Conservation (phyloP, 2,329 filamentous ascomycete species). For the Balansia obtecta region DNA sequence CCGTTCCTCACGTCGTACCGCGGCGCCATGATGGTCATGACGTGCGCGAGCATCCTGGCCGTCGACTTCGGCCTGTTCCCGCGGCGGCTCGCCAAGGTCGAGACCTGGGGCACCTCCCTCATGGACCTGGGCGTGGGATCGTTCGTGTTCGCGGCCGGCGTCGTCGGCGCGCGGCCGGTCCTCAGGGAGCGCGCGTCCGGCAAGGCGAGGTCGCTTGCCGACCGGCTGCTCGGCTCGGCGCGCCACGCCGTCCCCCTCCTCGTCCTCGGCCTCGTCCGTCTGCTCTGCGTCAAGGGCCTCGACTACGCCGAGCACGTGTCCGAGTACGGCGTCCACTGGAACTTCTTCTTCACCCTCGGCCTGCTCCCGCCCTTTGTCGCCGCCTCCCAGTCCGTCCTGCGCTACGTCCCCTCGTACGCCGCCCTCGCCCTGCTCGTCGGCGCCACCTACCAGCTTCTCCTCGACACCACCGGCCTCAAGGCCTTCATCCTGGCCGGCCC, state of each 20-base stretch:
- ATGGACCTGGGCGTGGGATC: slow-evolving; percentile 98
- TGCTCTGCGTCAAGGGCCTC: slow-evolving; percentile 82
- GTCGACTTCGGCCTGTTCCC: slow-evolving; percentile 93
- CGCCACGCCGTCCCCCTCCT: slow-evolving; percentile 77
- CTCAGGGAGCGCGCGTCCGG: slow-evolving; percentile 54
- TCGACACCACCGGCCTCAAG: slow-evolving; percentile 70
- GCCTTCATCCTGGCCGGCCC: slow-evolving; percentile 73
- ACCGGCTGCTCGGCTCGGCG: slow-evolving; percentile 52
- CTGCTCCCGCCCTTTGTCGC: slow-evolving; percentile 83
- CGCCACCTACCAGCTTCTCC: slow-evolving; percentile 57
- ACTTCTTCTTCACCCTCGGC: slow-evolving; percentile 95
- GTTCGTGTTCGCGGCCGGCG: slow-evolving; percentile 87
- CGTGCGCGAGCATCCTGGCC: slow-evolving; percentile 84
- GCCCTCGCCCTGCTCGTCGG: slow-evolving; percentile 58
- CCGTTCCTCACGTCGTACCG: slow-evolving; percentile 89
- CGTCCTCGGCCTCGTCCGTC: slow-evolving; percentile 63
- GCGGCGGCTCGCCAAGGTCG: slow-evolving; percentile 89
- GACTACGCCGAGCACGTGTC: slow-evolving; percentile 96
- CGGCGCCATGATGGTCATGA: slow-evolving; percentile 81
- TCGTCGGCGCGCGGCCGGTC: slow-evolving; percentile 76
- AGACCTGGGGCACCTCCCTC: slow-evolving; percentile 98
- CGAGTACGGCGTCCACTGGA: slow-evolving; percentile 98
- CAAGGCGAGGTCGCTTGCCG: slow-evolving; percentile 33
- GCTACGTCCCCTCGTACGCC: slow-evolving; percentile 64
- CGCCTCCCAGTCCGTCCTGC: slow-evolving; percentile 61